Conservation (phyloP, 768 basidiomycete species). For the Boletales sp. region DNA sequence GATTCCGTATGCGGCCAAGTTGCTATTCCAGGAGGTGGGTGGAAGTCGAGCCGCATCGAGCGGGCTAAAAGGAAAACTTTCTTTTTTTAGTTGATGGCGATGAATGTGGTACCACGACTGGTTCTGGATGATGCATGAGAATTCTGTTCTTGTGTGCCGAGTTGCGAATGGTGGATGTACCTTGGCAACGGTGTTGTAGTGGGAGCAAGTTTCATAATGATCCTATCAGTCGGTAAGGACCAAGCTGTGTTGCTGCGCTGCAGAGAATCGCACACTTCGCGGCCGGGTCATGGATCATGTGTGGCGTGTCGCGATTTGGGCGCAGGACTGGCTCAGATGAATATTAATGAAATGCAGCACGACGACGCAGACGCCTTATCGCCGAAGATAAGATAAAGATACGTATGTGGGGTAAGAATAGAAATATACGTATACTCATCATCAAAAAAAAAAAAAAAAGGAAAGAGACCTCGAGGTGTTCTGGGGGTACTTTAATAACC, state of each 20-base stretch:
- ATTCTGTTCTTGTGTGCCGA: background rate
- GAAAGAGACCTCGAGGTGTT: too few species aligned
- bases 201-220: background rate
- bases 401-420: too few species aligned
- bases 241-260: slow-evolving; percentile 1
- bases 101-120: slow-evolving; percentile 92
- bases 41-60: background rate
- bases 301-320: slow-evolving; percentile 3
- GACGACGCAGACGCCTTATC: too few species aligned
- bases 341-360: too few species aligned
- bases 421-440: too few species aligned
- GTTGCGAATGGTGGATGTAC: background rate
- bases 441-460: too few species aligned
- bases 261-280: background rate
- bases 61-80: background rate
- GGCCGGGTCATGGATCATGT: slow-evolving; percentile 7
- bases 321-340: background rate
- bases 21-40: slow-evolving; percentile 84
- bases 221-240: background rate
- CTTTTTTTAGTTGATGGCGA: slow-evolving; percentile 77
- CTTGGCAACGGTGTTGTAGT: slow-evolving; percentile 6
- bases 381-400: background rate
- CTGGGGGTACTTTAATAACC: too few species aligned
- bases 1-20: slow-evolving; percentile 94
- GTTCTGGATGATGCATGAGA: slow-evolving; percentile 74